Percentiles rank a stretch among this genome's conserved stretches.
Evolutionary conservation across 2,329 filamentous ascomycete species (phyloP).

Genomic region (Ophiostoma sp.): DNA sequence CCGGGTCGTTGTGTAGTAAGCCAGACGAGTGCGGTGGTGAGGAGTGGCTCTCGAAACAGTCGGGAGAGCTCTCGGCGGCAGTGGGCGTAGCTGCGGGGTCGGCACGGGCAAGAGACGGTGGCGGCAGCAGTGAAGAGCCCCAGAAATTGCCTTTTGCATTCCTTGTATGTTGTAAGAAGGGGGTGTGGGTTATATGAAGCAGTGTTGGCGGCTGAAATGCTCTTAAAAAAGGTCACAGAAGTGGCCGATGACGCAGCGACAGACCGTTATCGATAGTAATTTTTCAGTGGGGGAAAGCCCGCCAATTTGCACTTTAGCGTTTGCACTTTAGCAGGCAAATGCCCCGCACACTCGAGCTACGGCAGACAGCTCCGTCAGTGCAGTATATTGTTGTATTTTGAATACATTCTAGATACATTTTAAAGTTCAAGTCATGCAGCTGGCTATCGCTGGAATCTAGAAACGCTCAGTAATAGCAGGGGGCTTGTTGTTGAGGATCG

Average conservation of each 20-base stretch:
- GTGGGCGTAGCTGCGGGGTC: background rate
- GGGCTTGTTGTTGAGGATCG: slow-evolving; percentile 55
- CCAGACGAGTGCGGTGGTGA: background rate
- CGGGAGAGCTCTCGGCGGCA: background rate
- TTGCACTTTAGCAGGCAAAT: background rate
- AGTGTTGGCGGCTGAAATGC: background rate
- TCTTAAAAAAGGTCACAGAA: background rate
- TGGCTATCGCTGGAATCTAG: background rate
- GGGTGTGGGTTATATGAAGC: background rate
- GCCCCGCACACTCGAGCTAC: background rate
- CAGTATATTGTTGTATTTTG: background rate
- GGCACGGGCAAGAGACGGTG: slow-evolving; percentile 1
- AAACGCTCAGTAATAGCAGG: slow-evolving; percentile 38
- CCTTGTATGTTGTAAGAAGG: background rate
- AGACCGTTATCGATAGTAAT: slow-evolving; percentile 15
- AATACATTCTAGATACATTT: no score
- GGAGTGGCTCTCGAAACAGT: background rate
- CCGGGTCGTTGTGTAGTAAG: background rate
- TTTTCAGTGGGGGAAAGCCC: slow-evolving; percentile 15
- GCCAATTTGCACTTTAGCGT: background rate
- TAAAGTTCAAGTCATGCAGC: no score
- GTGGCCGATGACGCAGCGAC: slow-evolving; percentile 20
- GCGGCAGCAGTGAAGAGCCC: slow-evolving; percentile 20
- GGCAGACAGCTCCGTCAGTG: background rate
- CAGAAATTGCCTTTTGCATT: slow-evolving; percentile 15